Base-by-base conservation (phyloP, 331 rosid genomes). In the Malus hybrid region DNA sequence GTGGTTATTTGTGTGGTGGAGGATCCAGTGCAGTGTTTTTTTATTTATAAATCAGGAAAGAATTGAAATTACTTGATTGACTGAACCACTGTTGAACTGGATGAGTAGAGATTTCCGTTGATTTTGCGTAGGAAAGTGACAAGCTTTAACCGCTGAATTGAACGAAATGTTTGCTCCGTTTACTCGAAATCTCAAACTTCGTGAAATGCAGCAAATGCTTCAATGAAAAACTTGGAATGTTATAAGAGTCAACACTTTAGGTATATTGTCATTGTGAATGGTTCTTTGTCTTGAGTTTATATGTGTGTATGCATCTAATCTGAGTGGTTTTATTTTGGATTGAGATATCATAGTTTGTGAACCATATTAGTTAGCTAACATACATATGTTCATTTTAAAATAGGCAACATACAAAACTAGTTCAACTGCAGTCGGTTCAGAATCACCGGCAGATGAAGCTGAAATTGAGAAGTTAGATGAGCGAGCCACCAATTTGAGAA, bases 401-500 rank as follows among this genome's bases (percentile, higher is more conserved):
- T 39, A 93, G 99, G 92, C 83, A 28, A 77, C 87, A 64, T 85
- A 75, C 75, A 92, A 90, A 65, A 16, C 81, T 39, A 77, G 86
- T 72, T 84, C 91, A 28, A 79, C 80, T 75, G 69, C 87, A 71
- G 86, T 91, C 54, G 74, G 80, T 14, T 83, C 79, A 19, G 31
- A 57, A 18, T 74, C 83, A 72, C 87, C 90, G 33, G 76, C 56
- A 2, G 91, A 88, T 74, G 86, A 90, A 73, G 79, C 77, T 62
- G 96, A 91, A 83, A 81, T 91, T 13, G 95, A 89, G 71, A 92
- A 90, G 76, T 84, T 92, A 72, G 97, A 87, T 80, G 93, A 90
- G 76, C 86, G 74, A 77, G 91, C 94, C 80, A 75, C 88, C 42
- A 81, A 81, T 82, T 80, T 92, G 50, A 88, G 84, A 86, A 85